Conservation (phyloP, 208 protist genomes). For the Wallacemonas rigidus region DNA sequence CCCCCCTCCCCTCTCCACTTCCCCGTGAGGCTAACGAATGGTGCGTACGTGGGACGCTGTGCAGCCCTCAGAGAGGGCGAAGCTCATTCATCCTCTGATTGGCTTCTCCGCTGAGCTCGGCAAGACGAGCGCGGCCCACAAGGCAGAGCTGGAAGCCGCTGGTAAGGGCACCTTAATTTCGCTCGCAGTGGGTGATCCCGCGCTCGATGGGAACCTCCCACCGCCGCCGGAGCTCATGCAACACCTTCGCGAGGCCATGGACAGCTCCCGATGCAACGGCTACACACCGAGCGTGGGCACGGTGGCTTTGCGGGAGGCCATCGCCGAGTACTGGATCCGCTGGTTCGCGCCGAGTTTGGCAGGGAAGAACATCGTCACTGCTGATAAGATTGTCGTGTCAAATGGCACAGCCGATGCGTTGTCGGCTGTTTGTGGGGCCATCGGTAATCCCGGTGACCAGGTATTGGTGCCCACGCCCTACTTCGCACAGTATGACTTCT, state of each 20-base stretch:
- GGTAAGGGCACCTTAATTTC: conserved; percentile 46
- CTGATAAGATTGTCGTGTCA: conserved; percentile 53
- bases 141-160: conserved; percentile 22
- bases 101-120: conserved; percentile 27
- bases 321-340: conserved; percentile 40
- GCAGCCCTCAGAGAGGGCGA: conserved; percentile 17
- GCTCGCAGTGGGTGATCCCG: conserved; percentile 77
- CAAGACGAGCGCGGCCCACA: conserved; percentile 21
- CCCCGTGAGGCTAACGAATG: conserved; percentile 3
- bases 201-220: conserved; percentile 64
- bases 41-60: conserved; percentile 18
- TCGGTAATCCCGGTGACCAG: conserved; percentile 71
- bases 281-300: conserved; percentile 51
- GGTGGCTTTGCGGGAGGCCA: conserved; percentile 36
- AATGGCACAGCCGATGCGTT: conserved; percentile 80
- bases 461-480: conserved; percentile 86
- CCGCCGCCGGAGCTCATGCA: conserved; percentile 36
- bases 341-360: conserved; percentile 23
- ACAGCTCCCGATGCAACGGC: conserved; percentile 46
- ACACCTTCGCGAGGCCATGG: conserved; percentile 34
- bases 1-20: not conserved
- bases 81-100: conserved; percentile 29
- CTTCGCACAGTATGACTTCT: conserved; percentile 89
- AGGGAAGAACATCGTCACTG: conserved; percentile 16
- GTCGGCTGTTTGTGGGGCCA: conserved; percentile 62